Evolutionary conservation across 2,329 filamentous ascomycete species (phyloP).

Genomic region (Diaporthe caulivora): DNA sequence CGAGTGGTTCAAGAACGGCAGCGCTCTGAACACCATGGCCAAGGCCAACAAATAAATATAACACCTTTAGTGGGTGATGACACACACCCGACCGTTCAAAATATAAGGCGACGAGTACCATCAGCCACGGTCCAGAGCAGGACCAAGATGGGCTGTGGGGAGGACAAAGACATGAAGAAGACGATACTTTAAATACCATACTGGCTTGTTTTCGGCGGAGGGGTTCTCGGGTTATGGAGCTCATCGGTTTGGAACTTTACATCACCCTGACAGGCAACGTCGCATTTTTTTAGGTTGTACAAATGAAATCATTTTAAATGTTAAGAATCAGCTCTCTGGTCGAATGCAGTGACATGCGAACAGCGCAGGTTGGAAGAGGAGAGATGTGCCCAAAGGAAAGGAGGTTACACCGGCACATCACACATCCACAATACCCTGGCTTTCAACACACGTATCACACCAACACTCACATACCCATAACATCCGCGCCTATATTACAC

Average conservation of each 20-base stretch:
- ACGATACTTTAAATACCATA: constrained; percentile 43
- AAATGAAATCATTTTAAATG: constrained; percentile 50
- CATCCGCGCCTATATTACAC: no score
- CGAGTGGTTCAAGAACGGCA: constrained; percentile 99
- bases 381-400: no score
- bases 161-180: constrained; percentile 48
- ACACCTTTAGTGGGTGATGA: constrained; percentile 1
- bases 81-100: constrained; percentile 6
- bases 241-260: constrained; percentile 41
- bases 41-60: constrained; percentile 64
- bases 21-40: constrained; percentile 98
- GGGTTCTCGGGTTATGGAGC: constrained; percentile 35
- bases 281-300: constrained; percentile 50
- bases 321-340: neutral
- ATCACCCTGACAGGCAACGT: constrained; percentile 36
- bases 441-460: no score
- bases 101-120: neutral
- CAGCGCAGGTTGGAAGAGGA: no score
- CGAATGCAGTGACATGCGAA: neutral
- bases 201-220: constrained; percentile 36
- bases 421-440: no score
- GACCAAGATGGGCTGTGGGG: constrained; percentile 42
- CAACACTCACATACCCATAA: no score
- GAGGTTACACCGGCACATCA: no score
- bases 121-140: constrained; percentile 10